phyloP scores from a whole-genome alignment of 2,329 filamentous ascomycete species.

The Trichoderma sp. region DNA sequence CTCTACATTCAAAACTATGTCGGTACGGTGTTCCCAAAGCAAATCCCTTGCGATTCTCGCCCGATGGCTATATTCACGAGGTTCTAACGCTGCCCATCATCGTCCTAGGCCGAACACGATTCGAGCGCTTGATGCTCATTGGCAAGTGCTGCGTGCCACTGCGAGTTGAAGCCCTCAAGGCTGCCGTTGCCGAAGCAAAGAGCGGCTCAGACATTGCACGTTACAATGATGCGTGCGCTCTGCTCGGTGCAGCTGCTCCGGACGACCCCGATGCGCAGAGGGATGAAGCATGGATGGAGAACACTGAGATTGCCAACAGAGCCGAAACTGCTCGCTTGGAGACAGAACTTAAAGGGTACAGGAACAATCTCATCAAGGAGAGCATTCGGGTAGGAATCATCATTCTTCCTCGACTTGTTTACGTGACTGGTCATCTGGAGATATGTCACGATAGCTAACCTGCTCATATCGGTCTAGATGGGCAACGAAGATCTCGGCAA shows the following conservation, averaged over 20 bases:
- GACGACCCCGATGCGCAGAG: slow-evolving; percentile 67
- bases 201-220: slow-evolving; percentile 70
- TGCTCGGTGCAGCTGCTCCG: slow-evolving; percentile 66
- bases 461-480: slow-evolving; percentile 63
- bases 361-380: slow-evolving; percentile 96
- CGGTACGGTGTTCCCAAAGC: slow-evolving; percentile 55
- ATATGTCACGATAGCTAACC: background rate
- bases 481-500: slow-evolving; percentile 89
- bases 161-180: slow-evolving; percentile 77
- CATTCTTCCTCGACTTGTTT: background rate
- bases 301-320: slow-evolving; percentile 67
- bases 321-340: slow-evolving; percentile 77
- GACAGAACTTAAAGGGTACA: slow-evolving; percentile 85
- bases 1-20: slow-evolving; percentile 88
- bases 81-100: background rate
- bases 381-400: slow-evolving; percentile 76
- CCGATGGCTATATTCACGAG: background rate
- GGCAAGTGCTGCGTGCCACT: slow-evolving; percentile 77
- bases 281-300: slow-evolving; percentile 77
- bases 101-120: slow-evolving; percentile 72
- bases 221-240: slow-evolving; percentile 71
- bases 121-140: slow-evolving; percentile 80
- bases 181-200: slow-evolving; percentile 77
- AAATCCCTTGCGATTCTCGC: background rate
- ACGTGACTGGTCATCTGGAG: background rate